These are phyloP conservation scores for Gossypium davidsonii DNA, from an alignment of 441 rosid species.

Conservation along the genomic window DNA sequence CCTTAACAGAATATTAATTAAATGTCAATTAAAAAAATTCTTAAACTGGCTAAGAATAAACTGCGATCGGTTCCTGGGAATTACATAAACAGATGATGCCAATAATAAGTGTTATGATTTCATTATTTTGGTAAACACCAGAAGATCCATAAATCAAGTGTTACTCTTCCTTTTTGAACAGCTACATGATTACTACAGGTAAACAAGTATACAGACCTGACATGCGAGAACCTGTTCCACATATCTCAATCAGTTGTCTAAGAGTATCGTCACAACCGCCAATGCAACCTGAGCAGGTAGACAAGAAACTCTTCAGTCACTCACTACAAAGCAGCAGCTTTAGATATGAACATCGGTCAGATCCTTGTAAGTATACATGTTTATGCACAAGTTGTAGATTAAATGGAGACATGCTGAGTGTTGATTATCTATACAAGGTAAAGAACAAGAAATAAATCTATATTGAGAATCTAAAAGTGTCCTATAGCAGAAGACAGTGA, in stretches of 20 bases:
- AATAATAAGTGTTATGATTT: background rate
- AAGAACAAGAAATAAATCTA: background rate
- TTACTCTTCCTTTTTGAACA: background rate
- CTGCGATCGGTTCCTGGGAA: background rate
- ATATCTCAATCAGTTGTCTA: slow-evolving; percentile 72
- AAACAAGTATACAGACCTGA: slow-evolving; percentile 45
- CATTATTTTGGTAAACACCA: slow-evolving; percentile 1
- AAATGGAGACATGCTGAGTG: background rate
- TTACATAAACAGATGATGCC: background rate
- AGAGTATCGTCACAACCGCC: slow-evolving; percentile 90
- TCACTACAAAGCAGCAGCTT: background rate
- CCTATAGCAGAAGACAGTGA: background rate
- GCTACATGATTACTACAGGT: background rate
- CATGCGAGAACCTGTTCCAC: slow-evolving; percentile 89
- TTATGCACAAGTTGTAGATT: background rate
- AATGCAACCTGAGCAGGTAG: slow-evolving; percentile 58
- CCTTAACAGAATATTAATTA: background rate
- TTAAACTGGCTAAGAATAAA: background rate
- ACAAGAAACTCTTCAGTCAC: slow-evolving; percentile 16
- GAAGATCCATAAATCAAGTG: background rate
- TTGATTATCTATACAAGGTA: background rate
- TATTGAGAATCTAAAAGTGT: background rate
- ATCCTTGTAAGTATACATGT: background rate
- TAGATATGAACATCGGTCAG: background rate
- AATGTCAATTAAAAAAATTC: background rate